A percentile compares a stretch with the other conserved stretches of the same genome.
phyloP scores from a whole-genome alignment of 164 flowering plant genomes.

The Tinospora cordifolia region DNA sequence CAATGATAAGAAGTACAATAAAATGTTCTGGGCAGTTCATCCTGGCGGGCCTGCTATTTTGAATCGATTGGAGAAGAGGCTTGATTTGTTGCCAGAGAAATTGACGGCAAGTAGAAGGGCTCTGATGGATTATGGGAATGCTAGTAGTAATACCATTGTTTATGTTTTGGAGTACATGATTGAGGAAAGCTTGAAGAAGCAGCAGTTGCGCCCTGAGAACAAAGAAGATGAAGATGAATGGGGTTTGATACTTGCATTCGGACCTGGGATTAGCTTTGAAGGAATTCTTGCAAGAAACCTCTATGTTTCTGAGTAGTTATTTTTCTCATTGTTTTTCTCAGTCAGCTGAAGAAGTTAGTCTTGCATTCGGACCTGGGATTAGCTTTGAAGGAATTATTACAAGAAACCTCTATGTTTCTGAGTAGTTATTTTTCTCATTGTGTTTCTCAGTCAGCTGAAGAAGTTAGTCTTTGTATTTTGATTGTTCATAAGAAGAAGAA shows the following conservation, averaged over 20 bases:
- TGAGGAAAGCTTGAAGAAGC: conserved; percentile 54
- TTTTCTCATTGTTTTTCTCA: no score
- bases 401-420: conserved; percentile 40
- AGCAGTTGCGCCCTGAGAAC: conserved; percentile 16
- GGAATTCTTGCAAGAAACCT: conserved; percentile 77
- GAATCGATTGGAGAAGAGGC: conserved; percentile 73
- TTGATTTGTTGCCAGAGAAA: conserved; percentile 71
- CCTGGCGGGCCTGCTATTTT: conserved; percentile 91
- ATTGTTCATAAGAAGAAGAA: no score
- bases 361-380: conserved; percentile 94
- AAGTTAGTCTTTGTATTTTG: no score
- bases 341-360: no score
- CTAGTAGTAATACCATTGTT: conserved; percentile 85
- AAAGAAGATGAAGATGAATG: conserved; percentile 32
- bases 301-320: conserved; percentile 22
- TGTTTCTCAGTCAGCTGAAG: no score
- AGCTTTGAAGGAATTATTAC: conserved; percentile 87
- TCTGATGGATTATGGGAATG: conserved; percentile 79
- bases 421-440: no score
- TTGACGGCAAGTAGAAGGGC: conserved; percentile 70
- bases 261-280: conserved; percentile 88
- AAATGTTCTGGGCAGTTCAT: conserved; percentile 93
- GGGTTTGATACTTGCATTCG: conserved; percentile 93
- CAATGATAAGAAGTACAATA: conserved; percentile 41
- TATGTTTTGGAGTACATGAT: conserved; percentile 89